Conservation (phyloP, 2,329 filamentous ascomycete genomes). For the Cladorrhinum sp. region DNA sequence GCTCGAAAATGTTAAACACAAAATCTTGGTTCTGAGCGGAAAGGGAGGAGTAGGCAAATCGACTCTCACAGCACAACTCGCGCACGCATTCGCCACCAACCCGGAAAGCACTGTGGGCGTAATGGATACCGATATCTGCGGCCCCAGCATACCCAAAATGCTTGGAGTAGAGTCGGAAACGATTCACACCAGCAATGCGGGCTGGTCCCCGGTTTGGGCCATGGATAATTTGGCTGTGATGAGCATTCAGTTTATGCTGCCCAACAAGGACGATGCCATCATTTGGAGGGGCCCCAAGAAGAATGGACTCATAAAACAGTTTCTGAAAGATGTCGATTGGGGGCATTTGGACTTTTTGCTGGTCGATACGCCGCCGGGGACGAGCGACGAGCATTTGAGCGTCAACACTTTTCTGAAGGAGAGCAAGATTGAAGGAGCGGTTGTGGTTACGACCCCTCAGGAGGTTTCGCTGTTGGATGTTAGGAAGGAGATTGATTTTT, state of each 20-base stretch:
- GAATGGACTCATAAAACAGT: slow-evolving; percentile 97
- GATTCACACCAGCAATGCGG: slow-evolving; percentile 82
- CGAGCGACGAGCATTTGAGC: slow-evolving; percentile 89
- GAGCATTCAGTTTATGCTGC: slow-evolving; percentile 98
- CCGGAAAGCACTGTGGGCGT: slow-evolving; percentile 78
- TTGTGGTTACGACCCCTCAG: slow-evolving; percentile 91
- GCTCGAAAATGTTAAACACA: slow-evolving; percentile 78
- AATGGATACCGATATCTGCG: slow-evolving; percentile 98
- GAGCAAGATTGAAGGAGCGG: slow-evolving; percentile 87
- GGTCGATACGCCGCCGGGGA: slow-evolving; percentile 93
- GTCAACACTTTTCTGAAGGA: slow-evolving; percentile 91
- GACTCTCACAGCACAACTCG: slow-evolving; percentile 84
- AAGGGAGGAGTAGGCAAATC: slow-evolving; percentile 95
- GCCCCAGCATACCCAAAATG: slow-evolving; percentile 96
- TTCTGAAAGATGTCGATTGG: slow-evolving; percentile 97
- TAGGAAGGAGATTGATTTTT: slow-evolving; percentile 96
- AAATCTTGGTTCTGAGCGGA: slow-evolving; percentile 86
- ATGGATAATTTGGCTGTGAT: slow-evolving; percentile 91
- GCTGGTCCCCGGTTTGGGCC: slow-evolving; percentile 96
- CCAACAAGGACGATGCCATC: slow-evolving; percentile 87
- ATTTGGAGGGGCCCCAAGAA: slow-evolving; percentile 99
- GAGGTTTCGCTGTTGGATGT: slow-evolving; percentile 92
- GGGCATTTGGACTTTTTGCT: slow-evolving; percentile 89
- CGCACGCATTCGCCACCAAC: slow-evolving; percentile 83
- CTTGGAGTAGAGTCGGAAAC: slow-evolving; percentile 94